Percentiles rank a stretch among this genome's conserved stretches.
Conservation (phyloP, 345 rosid genomes). For the Gossypium mustelinum region DNA sequence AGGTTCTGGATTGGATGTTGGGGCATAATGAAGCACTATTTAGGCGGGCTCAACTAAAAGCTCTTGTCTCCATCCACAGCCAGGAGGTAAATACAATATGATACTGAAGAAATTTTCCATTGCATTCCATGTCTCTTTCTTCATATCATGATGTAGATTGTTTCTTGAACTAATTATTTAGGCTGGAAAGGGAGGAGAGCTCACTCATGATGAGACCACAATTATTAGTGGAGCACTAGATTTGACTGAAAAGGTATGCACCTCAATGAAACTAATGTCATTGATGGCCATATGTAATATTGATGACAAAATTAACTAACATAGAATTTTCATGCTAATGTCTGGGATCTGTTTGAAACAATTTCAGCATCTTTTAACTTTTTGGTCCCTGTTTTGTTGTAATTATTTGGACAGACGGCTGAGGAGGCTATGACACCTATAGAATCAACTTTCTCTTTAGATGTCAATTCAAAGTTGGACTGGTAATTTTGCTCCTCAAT, state of each 20-base stretch:
- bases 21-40: conserved; percentile 87
- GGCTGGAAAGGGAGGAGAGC: conserved; percentile 99
- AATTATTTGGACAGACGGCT: conserved; percentile 62
- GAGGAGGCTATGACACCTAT: conserved; percentile 99
- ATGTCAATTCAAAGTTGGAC: conserved; percentile 93
- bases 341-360: not conserved
- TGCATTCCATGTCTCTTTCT: not conserved
- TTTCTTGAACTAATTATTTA: conserved; percentile 21
- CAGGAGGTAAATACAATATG: conserved; percentile 51
- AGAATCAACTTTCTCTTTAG: conserved; percentile 92
- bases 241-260: conserved; percentile 80
- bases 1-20: conserved; percentile 81
- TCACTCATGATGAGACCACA: conserved; percentile 93
- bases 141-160: not conserved
- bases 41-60: conserved; percentile 93
- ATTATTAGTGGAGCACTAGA: conserved; percentile 95
- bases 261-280: not conserved
- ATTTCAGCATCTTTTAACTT: not conserved
- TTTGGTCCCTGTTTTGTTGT: not conserved
- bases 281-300: not conserved
- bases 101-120: not conserved
- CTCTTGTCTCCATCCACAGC: conserved; percentile 85
- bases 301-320: not conserved
- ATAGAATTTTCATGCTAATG: not conserved
- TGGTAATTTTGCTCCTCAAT: conserved; percentile 49